Evolutionary conservation across 495 filamentous ascomycete genomes (phyloP).

Genomic region (Neurospora sp.): DNA sequence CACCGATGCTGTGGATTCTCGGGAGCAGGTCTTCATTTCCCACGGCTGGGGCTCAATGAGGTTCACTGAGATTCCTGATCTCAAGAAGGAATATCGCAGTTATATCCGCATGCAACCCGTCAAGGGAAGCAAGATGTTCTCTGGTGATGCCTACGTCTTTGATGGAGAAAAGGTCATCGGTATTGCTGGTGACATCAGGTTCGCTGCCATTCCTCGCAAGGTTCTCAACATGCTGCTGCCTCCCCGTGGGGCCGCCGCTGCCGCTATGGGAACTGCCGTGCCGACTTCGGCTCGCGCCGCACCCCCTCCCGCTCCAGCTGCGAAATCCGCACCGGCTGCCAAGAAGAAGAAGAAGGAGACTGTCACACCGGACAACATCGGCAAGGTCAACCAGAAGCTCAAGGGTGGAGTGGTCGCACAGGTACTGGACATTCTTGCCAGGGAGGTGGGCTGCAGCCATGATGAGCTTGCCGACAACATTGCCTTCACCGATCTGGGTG

Average conservation of each 20-base stretch:
- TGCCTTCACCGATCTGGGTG: conserved; percentile 45
- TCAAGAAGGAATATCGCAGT: conserved; percentile 55
- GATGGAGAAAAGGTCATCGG: conserved; percentile 53
- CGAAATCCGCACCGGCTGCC: conserved; percentile 28
- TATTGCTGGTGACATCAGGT: conserved; percentile 45
- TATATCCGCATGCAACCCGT: conserved; percentile 62
- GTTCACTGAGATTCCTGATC: conserved; percentile 53
- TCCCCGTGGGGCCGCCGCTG: conserved; percentile 39
- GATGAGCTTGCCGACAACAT: conserved; percentile 50
- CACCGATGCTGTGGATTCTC: conserved; percentile 60
- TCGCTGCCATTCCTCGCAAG: conserved; percentile 56
- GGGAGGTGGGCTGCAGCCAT: conserved; percentile 53
- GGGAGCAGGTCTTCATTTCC: conserved; percentile 62
- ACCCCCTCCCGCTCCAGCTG: conserved; percentile 20
- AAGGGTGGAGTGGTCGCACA: conserved; percentile 25
- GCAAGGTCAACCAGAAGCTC: conserved; percentile 33
- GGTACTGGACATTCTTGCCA: conserved; percentile 54
- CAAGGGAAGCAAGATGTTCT: conserved; percentile 38
- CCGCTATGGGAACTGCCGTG: conserved; percentile 5
- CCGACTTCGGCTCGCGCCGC: conserved; percentile 19
- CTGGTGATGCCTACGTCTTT: conserved; percentile 56
- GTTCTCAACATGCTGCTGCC: conserved; percentile 58
- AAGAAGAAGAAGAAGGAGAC: conserved; percentile 33
- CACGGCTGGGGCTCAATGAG: conserved; percentile 74
- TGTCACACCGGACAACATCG: conserved; percentile 31